These are phyloP conservation scores for Alternaria burnsii DNA, from an alignment of 2,329 filamentous ascomycete genomes.

Conservation along the genomic window DNA sequence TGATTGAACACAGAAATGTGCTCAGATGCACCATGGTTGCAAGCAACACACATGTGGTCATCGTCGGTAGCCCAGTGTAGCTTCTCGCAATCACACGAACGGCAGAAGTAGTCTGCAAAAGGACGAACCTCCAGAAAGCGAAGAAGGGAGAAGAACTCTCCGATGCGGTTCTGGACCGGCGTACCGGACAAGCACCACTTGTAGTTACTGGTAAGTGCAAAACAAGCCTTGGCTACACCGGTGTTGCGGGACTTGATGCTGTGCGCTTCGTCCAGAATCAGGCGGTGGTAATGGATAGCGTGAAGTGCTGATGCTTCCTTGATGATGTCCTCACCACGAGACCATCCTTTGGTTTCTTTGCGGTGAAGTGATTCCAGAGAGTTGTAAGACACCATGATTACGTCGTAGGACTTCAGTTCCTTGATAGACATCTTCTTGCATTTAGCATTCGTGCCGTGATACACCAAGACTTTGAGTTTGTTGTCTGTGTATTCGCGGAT, in stretches of 20 bases:
- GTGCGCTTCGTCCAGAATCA: conserved; percentile 95
- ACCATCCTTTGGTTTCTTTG: conserved; percentile 91
- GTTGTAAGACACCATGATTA: conserved; percentile 97
- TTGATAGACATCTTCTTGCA: conserved; percentile 78
- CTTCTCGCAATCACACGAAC: conserved; percentile 79
- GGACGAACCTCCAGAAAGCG: conserved; percentile 89
- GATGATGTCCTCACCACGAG: conserved; percentile 78
- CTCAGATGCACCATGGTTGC: conserved; percentile 70
- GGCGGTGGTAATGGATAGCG: conserved; percentile 83
- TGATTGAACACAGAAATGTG: conserved; percentile 91
- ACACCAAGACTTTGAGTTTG: conserved; percentile 87
- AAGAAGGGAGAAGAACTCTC: conserved; percentile 94
- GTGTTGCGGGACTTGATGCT: conserved; percentile 92
- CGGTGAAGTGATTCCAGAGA: conserved; percentile 89
- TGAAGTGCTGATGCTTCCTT: conserved; percentile 83
- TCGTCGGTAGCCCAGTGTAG: conserved; percentile 85
- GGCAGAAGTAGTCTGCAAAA: conserved; percentile 95
- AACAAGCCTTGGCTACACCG: conserved; percentile 93
- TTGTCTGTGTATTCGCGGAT: conserved; percentile 78
- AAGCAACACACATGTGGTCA: conserved; percentile 74
- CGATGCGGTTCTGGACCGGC: conserved; percentile 94
- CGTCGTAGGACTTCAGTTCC: conserved; percentile 82
- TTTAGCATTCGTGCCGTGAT: conserved; percentile 86
- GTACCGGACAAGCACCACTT: conserved; percentile 97
- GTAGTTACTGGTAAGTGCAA: conserved; percentile 84